Conservation (phyloP, 1,284 basidiomycete genomes). For the Pyrrhoderma lamaoense region DNA sequence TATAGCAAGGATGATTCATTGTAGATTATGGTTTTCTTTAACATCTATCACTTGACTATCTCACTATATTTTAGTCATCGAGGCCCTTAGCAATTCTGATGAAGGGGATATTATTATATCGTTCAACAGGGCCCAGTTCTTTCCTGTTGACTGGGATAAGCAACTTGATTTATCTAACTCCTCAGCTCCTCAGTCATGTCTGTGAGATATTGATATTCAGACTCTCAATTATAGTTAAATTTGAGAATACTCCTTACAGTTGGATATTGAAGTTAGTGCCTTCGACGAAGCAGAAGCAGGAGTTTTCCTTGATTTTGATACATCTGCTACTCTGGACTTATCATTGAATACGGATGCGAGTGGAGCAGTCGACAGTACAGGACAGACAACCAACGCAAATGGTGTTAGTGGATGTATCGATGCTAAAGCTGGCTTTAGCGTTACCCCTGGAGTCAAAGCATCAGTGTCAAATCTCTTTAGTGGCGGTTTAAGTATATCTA, state of each 20-base stretch:
- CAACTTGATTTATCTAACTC: no score
- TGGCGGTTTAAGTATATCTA: slow-evolving; percentile 21
- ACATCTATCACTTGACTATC: no score
- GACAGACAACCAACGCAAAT: slow-evolving; percentile 1
- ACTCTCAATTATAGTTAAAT: no score
- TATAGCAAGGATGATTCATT: slow-evolving; percentile 36
- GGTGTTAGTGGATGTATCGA: slow-evolving; percentile 25
- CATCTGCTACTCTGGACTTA: slow-evolving; percentile 33
- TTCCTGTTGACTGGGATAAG: no score
- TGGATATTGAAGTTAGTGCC: slow-evolving; percentile 38
- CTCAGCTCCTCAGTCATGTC: no score
- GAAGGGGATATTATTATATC: no score
- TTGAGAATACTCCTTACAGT: slow-evolving; percentile 17
- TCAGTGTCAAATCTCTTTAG: slow-evolving; percentile 27
- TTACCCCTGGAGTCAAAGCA: slow-evolving; percentile 25
- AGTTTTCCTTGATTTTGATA: slow-evolving; percentile 39
- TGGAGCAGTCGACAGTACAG: slow-evolving; percentile 3
- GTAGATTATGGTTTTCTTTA: no score
- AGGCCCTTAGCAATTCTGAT: no score
- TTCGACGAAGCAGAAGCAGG: slow-evolving; percentile 31
- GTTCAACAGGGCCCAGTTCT: no score
- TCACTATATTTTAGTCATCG: no score
- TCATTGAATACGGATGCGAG: slow-evolving; percentile 25
- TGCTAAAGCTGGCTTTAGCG: slow-evolving; percentile 23
- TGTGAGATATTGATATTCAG: slow-evolving; percentile 35